Evolutionary conservation across 1,284 basidiomycete species (phyloP).

Genomic region (Trichosporon inkin): DNA sequence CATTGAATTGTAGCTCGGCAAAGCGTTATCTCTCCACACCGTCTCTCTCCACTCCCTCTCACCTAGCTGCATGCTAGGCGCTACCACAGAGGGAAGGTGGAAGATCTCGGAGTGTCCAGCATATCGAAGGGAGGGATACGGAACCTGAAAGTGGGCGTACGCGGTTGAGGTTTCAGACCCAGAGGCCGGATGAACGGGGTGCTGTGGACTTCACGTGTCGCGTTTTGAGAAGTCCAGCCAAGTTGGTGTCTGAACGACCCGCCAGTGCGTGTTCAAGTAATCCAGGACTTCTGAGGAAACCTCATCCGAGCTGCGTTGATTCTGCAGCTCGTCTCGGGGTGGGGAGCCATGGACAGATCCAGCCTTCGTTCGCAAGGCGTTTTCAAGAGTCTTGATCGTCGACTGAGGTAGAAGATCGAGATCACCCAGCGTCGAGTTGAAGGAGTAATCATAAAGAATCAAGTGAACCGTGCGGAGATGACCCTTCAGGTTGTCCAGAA

Average conservation of each 20-base stretch:
- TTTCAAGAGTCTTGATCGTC: conserved; percentile 28
- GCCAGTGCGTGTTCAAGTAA: conserved; percentile 20
- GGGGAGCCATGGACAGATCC: not conserved
- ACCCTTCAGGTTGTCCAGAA: conserved; percentile 37
- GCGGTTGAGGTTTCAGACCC: conserved; percentile 10
- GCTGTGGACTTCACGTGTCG: conserved; percentile 30
- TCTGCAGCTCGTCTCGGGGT: no score
- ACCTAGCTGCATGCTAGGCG: conserved; percentile 21
- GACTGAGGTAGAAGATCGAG: conserved; percentile 29
- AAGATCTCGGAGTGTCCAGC: conserved; percentile 45
- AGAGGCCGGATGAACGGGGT: conserved; percentile 29
- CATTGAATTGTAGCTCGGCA: conserved; percentile 49
- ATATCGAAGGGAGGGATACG: conserved; percentile 35
- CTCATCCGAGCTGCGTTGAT: no score
- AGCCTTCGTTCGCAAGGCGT: not conserved
- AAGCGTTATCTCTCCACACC: conserved; percentile 36
- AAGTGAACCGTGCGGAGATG: conserved; percentile 40
- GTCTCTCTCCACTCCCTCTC: conserved; percentile 33
- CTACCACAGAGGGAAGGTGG: conserved; percentile 35
- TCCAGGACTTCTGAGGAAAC: not conserved
- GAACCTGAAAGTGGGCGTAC: conserved; percentile 13
- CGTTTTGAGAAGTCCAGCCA: conserved; percentile 43
- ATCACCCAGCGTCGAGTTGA: conserved; percentile 28
- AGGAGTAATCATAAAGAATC: conserved; percentile 39
- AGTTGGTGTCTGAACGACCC: conserved; percentile 42